Percentiles rank a stretch among this genome's conserved stretches.
Conservation (phyloP, 345 rosid genomes). For the Eucalyptus curtisii region DNA sequence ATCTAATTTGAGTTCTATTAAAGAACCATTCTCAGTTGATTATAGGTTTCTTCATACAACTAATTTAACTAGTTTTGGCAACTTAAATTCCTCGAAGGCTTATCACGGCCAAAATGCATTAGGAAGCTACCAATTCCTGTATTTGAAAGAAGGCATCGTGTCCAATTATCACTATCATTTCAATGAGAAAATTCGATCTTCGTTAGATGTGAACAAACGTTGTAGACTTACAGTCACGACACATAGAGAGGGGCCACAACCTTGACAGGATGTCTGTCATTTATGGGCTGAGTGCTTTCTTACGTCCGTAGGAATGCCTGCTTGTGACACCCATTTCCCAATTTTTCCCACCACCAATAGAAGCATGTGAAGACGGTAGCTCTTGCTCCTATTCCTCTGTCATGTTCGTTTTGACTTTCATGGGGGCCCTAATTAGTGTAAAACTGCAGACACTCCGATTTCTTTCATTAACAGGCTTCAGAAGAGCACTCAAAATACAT, state of each 20-base stretch:
- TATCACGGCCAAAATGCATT: background rate
- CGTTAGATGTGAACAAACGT: background rate
- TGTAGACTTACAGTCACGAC: background rate
- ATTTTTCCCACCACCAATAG: background rate
- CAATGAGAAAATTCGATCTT: background rate
- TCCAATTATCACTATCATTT: background rate
- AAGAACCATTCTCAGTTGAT: background rate
- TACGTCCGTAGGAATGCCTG: constrained; percentile 23
- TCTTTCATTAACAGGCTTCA: background rate
- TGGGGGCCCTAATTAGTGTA: background rate
- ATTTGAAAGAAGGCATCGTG: background rate
- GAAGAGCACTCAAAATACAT: background rate
- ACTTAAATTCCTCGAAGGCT: background rate
- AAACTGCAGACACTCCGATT: background rate
- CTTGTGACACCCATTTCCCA: constrained; percentile 25
- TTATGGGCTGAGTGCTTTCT: constrained; percentile 8
- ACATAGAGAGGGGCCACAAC: background rate
- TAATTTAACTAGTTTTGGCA: background rate
- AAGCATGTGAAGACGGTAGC: background rate
- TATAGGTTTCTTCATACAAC: background rate
- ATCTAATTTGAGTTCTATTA: background rate
- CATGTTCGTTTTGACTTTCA: constrained; percentile 6
- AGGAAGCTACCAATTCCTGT: background rate
- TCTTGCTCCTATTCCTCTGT: background rate
- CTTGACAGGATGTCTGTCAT: background rate